These are phyloP conservation scores for Tulasnella sp. DNA, from an alignment of 768 basidiomycete genomes.

Conservation along the genomic window DNA sequence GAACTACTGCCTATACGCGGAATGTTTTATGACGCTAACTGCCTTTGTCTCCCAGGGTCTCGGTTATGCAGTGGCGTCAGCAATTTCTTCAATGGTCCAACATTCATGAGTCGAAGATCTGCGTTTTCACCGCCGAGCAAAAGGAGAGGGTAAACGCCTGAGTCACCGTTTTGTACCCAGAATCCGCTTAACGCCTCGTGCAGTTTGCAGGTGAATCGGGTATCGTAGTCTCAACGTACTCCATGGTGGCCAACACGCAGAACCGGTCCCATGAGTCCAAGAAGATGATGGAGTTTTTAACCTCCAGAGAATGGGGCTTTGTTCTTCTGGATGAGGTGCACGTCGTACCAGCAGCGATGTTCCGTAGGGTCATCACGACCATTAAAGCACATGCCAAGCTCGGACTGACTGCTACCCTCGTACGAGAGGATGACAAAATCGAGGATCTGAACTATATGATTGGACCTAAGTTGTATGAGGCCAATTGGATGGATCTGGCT, in stretches of 20 bases:
- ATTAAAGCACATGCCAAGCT: constrained; percentile 99
- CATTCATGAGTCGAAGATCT: constrained; percentile 91
- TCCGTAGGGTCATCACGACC: constrained; percentile 91
- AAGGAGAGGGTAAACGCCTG: constrained; percentile 71
- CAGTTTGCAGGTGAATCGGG: constrained; percentile 96
- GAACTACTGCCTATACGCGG: constrained; percentile 27
- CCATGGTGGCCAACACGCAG: constrained; percentile 98
- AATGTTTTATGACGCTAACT: background rate
- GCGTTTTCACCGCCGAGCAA: constrained; percentile 91
- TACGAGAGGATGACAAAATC: constrained; percentile 98
- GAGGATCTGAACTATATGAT: constrained; percentile 98
- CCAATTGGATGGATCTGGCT: constrained; percentile 99
- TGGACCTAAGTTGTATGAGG: constrained; percentile 97
- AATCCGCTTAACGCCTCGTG: background rate
- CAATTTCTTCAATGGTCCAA: constrained; percentile 99
- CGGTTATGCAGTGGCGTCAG: constrained; percentile 96
- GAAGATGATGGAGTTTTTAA: constrained; percentile 99
- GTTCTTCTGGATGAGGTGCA: constrained; percentile 97
- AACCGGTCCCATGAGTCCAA: constrained; percentile 98
- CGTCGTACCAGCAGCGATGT: constrained; percentile 98
- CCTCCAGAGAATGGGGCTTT: constrained; percentile 98
- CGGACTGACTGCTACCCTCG: constrained; percentile 92
- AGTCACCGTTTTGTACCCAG: background rate
- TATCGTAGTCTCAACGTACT: constrained; percentile 97
- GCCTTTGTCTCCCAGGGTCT: constrained; percentile 11